Evolutionary conservation across 306 rosid species (phyloP), one percentile per base, ranked within the genome.

Genomic region (Echinosophora koreensis): DNA sequence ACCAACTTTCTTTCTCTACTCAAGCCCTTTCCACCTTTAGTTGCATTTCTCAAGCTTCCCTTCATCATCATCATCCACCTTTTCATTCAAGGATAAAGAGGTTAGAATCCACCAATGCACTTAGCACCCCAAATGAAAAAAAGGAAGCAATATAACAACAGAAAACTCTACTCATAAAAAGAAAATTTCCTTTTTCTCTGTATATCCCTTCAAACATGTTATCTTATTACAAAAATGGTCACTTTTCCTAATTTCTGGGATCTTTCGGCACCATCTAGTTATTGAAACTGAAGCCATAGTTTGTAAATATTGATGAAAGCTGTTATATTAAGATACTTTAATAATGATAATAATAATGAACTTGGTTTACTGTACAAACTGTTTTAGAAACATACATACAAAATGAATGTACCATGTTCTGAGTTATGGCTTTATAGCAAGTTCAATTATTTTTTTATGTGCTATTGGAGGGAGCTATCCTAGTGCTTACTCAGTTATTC

Each of bases 1-100:
- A 97, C 94, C 67, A 85, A 66, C 84, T 85, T 89, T 80, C 92
- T 89, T 55, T 88, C 88, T 82, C 83, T 87, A 39, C 87, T 74
- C 4, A 91, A 84, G 28, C 77, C 78, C 78, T 86, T 87, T 77
- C 93, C 85, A 57, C 77, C 70, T 61, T 57, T 72, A 79, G 72
- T 60, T 73, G 84, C 77, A 79, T 35, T 81, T 60, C 56, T 41
- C 86, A 82, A 86, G 37, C 77, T 85, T 85, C 84, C 79, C 84
- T 76, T 89, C 93, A 92, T 89, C 74, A 35, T 90, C 49, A 8
- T 42, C 44, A 39, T 39, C 49, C 78, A 49, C 85, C 78, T 84
- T 88, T 65, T 77, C 90, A 96, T 89, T 71, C 50, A 80, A 66
- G 42, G 60, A 11, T 44, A 71, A 42, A 49, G 32, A 83, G 9